These are phyloP conservation scores for Maudiozyma humilis DNA, from an alignment of 1,139 yeast species.

Conservation along the genomic window DNA sequence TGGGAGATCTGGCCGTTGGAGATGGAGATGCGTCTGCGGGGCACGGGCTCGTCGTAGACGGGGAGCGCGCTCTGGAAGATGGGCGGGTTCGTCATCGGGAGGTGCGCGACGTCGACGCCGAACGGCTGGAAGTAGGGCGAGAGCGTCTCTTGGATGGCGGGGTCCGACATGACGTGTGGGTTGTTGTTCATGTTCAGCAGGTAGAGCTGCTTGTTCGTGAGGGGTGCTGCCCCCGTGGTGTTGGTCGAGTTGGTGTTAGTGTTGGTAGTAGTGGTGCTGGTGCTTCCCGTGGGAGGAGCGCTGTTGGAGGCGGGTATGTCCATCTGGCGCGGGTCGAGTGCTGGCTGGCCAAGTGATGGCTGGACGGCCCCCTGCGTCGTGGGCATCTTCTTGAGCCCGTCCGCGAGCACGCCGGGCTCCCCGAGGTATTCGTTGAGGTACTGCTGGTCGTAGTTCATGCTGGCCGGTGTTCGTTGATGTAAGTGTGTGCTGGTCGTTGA, in stretches of 20 bases:
- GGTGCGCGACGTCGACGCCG: conserved; percentile 36
- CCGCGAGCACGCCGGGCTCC: background rate
- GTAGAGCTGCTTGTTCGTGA: conserved; percentile 11
- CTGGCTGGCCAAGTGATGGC: background rate
- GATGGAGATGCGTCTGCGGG: conserved; percentile 60
- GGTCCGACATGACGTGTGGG: conserved; percentile 21
- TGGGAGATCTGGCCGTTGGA: conserved; percentile 80
- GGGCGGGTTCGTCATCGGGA: conserved; percentile 61
- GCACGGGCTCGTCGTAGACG: conserved; percentile 30
- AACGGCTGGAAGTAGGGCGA: conserved; percentile 36
- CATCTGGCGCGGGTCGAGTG: background rate
- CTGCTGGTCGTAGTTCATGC: conserved; percentile 3
- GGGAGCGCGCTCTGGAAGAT: conserved; percentile 46
- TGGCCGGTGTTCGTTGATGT: background rate
- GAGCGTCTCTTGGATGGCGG: conserved; percentile 34
- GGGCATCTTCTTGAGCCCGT: background rate
- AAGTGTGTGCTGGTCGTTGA: background rate
- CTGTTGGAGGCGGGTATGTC: background rate
- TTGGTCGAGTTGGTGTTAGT: background rate
- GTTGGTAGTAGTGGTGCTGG: background rate
- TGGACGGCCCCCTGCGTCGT: background rate
- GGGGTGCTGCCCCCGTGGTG: conserved; percentile 1
- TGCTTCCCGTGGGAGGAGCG: background rate
- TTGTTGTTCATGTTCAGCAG: conserved; percentile 13
- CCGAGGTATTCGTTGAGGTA: conserved; percentile 4